phyloP scores from a whole-genome alignment of 352 stramenopile species.

The Pythium dissimile region DNA sequence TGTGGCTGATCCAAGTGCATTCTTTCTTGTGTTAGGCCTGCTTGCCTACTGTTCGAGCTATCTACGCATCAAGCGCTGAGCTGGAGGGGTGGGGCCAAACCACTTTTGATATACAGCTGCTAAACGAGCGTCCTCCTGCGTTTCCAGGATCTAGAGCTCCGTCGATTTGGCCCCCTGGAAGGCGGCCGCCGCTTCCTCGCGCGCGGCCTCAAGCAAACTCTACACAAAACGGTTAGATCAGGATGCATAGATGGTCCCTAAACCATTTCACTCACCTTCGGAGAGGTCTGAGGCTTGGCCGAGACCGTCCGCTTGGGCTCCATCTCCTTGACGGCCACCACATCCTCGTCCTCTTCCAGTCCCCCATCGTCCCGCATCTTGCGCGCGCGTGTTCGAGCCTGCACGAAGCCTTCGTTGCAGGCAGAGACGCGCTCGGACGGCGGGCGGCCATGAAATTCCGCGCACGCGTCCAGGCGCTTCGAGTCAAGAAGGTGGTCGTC shows the following conservation, averaged over 20 bases:
- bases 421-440: slow-evolving; percentile 11
- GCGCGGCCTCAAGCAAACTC: slow-evolving; percentile 19
- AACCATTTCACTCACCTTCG: slow-evolving; percentile 7
- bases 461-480: slow-evolving; percentile 17
- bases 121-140: too few relatives aligned
- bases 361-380: background rate
- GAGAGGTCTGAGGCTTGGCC: slow-evolving; percentile 4
- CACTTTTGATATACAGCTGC: too few relatives aligned
- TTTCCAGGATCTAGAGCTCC: slow-evolving; percentile 6
- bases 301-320: slow-evolving; percentile 12
- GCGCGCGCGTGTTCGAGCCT: slow-evolving; percentile 5
- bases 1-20: too few relatives aligned
- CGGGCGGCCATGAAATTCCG: slow-evolving; percentile 12
- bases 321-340: background rate
- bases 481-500: slow-evolving; percentile 16
- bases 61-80: too few relatives aligned
- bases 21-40: too few relatives aligned
- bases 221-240: background rate
- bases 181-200: slow-evolving; percentile 15
- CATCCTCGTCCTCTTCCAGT: background rate
- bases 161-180: slow-evolving; percentile 20
- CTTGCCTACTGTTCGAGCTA: too few relatives aligned
- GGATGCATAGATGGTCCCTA: background rate
- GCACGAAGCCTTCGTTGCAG: slow-evolving; percentile 20
- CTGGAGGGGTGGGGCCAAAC: too few relatives aligned